Percentiles rank a stretch among this genome's conserved stretches.
Evolutionary conservation across 208 protist species (phyloP).

Genomic region (Wallacemonas rigidus): DNA sequence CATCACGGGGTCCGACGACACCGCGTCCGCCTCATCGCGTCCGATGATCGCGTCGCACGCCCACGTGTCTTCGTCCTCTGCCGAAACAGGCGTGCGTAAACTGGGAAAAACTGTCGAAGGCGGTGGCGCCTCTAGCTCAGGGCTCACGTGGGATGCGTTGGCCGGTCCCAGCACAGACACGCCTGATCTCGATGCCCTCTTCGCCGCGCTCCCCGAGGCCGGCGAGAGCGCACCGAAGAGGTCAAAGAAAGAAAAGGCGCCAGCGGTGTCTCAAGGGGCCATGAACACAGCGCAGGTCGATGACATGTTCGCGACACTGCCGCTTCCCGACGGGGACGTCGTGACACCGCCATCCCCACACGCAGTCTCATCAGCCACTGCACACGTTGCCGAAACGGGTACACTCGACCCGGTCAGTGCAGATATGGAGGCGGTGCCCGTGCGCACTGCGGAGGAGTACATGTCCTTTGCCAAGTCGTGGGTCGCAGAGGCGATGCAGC

Average conservation of each 20-base stretch:
- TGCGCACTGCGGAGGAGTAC: not conserved
- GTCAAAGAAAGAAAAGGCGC: not conserved
- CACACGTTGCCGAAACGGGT: no score
- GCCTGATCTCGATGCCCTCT: conserved; percentile 43
- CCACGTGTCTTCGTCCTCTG: no score
- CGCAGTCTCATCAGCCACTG: no score
- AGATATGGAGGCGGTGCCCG: not conserved
- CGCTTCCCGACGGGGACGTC: not conserved
- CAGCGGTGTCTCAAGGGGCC: conserved; percentile 17
- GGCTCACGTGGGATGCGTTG: conserved; percentile 24
- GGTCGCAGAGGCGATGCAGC: conserved; percentile 1
- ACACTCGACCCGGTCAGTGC: no score
- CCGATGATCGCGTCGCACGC: no score
- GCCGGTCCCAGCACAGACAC: conserved; percentile 14
- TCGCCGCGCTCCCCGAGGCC: conserved; percentile 36
- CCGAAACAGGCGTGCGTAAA: no score
- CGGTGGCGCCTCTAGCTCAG: not conserved
- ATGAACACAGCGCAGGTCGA: conserved; percentile 15
- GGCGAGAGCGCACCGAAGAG: conserved; percentile 6
- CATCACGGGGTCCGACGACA: not conserved
- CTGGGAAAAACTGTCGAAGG: no score
- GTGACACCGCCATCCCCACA: no score
- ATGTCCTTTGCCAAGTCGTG: not conserved
- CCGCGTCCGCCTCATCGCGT: no score
- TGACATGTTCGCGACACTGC: conserved; percentile 1